These are phyloP conservation scores for Telfairia occidentalis DNA, from an alignment of 331 rosid genomes.

Conservation along the genomic window DNA sequence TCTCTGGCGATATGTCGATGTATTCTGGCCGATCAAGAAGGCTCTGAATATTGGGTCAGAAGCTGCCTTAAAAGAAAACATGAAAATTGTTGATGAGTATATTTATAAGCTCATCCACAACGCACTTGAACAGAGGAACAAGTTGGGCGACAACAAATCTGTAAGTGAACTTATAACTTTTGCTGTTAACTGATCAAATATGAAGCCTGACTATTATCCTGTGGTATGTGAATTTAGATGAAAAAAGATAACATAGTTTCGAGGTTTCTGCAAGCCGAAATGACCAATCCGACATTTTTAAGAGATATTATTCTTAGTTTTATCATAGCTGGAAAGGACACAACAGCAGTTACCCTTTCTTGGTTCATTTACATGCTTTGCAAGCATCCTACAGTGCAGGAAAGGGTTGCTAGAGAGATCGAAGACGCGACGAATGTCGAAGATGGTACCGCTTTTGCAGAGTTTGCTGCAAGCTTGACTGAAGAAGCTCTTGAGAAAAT, in stretches of 20 bases:
- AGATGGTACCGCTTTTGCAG: constrained; percentile 25
- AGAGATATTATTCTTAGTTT: constrained; percentile 67
- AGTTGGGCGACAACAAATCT: not conserved
- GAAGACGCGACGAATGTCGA: constrained; percentile 28
- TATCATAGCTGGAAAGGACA: constrained; percentile 79
- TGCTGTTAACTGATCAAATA: not conserved
- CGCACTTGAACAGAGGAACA: constrained; percentile 39
- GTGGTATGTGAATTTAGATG: constrained; percentile 13
- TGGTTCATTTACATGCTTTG: constrained; percentile 77
- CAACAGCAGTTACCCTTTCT: constrained; percentile 61
- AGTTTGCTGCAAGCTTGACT: constrained; percentile 33
- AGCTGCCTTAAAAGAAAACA: constrained; percentile 36
- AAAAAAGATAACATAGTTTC: constrained; percentile 58
- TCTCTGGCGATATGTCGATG: constrained; percentile 62
- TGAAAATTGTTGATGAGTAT: constrained; percentile 38
- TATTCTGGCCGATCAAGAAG: constrained; percentile 71
- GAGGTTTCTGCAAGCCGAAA: constrained; percentile 46
- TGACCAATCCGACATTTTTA: constrained; percentile 30
- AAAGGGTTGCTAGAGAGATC: constrained; percentile 56
- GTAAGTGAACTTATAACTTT: not conserved
- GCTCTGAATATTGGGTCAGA: constrained; percentile 69
- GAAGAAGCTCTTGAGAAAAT: constrained; percentile 62
- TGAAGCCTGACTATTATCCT: not conserved
- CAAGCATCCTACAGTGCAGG: constrained; percentile 63
- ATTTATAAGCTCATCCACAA: constrained; percentile 44